These are phyloP conservation scores for Solanum chacoense DNA, from an alignment of 305 asterid genomes.

Conservation along the genomic window DNA sequence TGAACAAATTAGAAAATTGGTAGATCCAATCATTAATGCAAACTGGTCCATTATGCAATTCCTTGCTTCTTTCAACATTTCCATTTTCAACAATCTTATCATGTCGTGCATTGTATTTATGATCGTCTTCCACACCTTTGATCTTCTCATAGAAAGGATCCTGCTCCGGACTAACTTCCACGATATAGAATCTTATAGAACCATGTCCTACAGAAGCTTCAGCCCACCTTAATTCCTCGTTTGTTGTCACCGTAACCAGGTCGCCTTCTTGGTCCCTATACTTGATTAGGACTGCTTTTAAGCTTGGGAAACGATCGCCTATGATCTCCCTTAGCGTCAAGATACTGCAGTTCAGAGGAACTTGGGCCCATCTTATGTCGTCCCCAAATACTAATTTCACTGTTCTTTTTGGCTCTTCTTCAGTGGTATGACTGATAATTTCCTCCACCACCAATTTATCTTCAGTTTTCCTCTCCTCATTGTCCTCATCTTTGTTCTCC, in stretches of 20 bases:
- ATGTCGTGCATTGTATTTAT: slow-evolving; percentile 7
- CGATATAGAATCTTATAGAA: slow-evolving; percentile 54
- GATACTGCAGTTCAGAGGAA: slow-evolving; percentile 56
- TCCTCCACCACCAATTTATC: slow-evolving; percentile 85
- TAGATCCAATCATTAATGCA: slow-evolving; percentile 76
- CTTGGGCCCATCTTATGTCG: slow-evolving; percentile 82
- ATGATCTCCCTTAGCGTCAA: slow-evolving; percentile 51
- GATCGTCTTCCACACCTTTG: slow-evolving; percentile 11
- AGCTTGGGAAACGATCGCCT: slow-evolving; percentile 46
- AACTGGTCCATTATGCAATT: slow-evolving; percentile 23
- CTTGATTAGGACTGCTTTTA: slow-evolving; percentile 54
- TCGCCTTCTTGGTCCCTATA: slow-evolving; percentile 89
- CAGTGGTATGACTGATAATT: slow-evolving; percentile 26
- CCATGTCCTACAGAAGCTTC: slow-evolving; percentile 55
- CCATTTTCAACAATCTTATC: slow-evolving; percentile 28
- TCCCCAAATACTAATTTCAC: slow-evolving; percentile 81
- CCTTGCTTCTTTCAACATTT: slow-evolving; percentile 18
- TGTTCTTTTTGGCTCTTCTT: slow-evolving; percentile 33
- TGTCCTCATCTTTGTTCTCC: slow-evolving; percentile 16
- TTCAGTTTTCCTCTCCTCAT: slow-evolving; percentile 36
- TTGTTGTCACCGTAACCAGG: slow-evolving; percentile 67
- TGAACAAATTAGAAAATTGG: slow-evolving; percentile 69
- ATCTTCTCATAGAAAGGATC: slow-evolving; percentile 51
- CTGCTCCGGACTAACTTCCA: slow-evolving; percentile 58
- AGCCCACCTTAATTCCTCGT: slow-evolving; percentile 81